phyloP scores from a whole-genome alignment of 179 eudicot genomes.

The Sideroxylon spinosum region DNA sequence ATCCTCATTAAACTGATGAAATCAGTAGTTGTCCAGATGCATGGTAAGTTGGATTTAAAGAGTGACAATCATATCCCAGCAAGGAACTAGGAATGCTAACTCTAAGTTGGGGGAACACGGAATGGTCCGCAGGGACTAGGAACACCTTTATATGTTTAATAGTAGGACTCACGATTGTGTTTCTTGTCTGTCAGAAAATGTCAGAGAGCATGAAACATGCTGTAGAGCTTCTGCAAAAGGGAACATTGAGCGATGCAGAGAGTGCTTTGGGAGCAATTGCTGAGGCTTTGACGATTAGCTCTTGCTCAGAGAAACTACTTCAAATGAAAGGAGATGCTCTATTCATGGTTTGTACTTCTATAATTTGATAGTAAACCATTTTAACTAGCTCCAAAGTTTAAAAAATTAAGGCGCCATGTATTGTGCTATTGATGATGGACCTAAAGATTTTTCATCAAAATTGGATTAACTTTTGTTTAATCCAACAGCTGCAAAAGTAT shows the following conservation, averaged over 20 bases:
- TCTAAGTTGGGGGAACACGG: neutral
- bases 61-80: neutral
- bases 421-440: neutral
- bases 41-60: neutral
- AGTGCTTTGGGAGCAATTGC: conserved; percentile 52
- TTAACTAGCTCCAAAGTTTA: neutral
- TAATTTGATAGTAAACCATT: neutral
- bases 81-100: neutral
- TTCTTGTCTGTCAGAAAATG: conserved; percentile 56
- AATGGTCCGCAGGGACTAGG: too few relatives aligned
- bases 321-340: conserved; percentile 88
- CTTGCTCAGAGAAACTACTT: conserved; percentile 60
- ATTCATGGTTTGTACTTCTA: conserved; percentile 52
- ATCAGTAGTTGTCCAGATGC: neutral
- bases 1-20: neutral
- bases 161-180: neutral
- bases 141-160: neutral
- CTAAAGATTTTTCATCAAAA: conserved; percentile 12
- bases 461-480: conserved; percentile 20
- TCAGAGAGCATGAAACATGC: conserved; percentile 51
- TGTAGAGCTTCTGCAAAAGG: conserved; percentile 53
- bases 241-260: conserved; percentile 47
- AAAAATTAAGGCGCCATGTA: neutral
- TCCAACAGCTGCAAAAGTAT: conserved; percentile 61
- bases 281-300: conserved; percentile 67